Base-by-base conservation (phyloP, 106 monocot genomes). In the Iris macrosiphon region DNA sequence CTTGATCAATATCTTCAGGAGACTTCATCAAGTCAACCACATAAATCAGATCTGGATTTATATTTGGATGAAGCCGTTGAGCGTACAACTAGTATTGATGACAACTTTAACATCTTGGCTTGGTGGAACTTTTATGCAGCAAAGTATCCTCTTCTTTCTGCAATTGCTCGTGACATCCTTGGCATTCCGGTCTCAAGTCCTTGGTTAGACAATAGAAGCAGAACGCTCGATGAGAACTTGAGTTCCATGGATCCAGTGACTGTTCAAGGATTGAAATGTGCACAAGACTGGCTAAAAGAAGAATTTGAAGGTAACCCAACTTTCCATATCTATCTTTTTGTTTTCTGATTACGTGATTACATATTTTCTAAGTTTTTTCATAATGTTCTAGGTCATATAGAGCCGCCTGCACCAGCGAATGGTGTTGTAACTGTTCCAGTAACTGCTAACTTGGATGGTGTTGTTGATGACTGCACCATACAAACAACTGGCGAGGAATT, bases 121-220 rank as follows among this genome's bases (percentile, higher is more conserved):
- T 78, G 83, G 83, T 83, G 83, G 83, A 83, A 74, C 28, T 61
- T 60, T 31, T 70, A 78, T 70, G 60, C 77, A 31, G 70, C 78
- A 16, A 83, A 83, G 62, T 83, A 83, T 59, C 73, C 83, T 30
- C 57, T 77, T 14, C 72, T 83, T 41, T 83, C 82, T 21, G 39
- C 49, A 24, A 83, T 83, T 73, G 77, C 82, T 17, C 73, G 68
- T 55, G 82, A 83, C 66, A 69, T 83, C 38, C 50, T 83, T 51
- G 78, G 57, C 2, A 41, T 70, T 51, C 78, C 77, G 14, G 25
- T 83, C 3, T 82, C 81, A 37, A 26, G 44, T 40, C 46, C 62
- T 46, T 56, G 60, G 12, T 60, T 61, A 19, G 70, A 78, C 28
- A 41, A 31, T 56, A 74, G 74, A 49, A 69, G 69, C 0, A 73